Conservation (phyloP, 2,329 filamentous ascomycete species). For the Curvularia eragrostidis region DNA sequence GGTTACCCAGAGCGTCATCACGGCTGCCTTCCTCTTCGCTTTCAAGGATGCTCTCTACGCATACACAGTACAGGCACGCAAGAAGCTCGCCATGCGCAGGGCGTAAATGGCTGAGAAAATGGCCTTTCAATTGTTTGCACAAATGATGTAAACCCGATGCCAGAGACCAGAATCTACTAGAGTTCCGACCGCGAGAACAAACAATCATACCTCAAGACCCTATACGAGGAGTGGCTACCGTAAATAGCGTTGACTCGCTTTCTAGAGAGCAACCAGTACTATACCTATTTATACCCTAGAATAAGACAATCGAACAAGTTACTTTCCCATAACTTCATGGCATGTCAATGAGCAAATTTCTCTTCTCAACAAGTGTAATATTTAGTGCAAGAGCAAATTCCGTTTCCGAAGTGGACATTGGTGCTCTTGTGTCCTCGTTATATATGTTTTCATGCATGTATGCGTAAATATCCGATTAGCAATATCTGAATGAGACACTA, state of each 20-base stretch:
- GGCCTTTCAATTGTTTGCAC: neutral
- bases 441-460: neutral
- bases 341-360: neutral
- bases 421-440: neutral
- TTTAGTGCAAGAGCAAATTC: neutral
- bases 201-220: neutral
- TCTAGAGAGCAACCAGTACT: neutral
- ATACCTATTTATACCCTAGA: neutral
- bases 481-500: neutral
- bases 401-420: neutral
- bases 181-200: neutral
- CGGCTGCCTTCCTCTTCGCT: constrained; percentile 93
- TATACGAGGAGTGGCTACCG: neutral
- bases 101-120: neutral
- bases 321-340: neutral
- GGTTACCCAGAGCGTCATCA: constrained; percentile 95
- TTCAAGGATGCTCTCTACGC: constrained; percentile 98
- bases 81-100: constrained; percentile 38
- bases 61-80: constrained; percentile 72
- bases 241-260: neutral
- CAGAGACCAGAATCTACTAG: neutral
- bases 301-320: neutral
- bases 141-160: neutral
- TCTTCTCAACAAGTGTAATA: neutral
- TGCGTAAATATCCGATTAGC: neutral